Conservation (phyloP, 768 basidiomycete species). For the Antrodiella citrinella region DNA sequence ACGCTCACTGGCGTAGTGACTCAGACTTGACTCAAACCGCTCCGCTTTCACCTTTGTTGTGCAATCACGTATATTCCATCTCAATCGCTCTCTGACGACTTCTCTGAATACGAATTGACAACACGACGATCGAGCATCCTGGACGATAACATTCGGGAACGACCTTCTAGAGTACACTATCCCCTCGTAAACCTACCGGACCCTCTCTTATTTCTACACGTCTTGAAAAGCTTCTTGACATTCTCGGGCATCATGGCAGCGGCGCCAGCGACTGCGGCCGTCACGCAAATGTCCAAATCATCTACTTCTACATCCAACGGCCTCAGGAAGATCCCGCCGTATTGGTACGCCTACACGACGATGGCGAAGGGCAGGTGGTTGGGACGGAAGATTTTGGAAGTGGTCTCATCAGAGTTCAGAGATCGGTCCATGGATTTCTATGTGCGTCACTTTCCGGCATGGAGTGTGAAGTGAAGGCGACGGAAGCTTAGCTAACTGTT, state of each 20-base stretch:
- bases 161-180: constrained; percentile 17
- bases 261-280: not conserved
- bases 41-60: no score
- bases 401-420: constrained; percentile 90
- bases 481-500: not conserved
- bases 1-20: no score
- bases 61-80: no score
- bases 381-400: constrained; percentile 79
- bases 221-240: constrained; percentile 42
- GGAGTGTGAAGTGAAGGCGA: not conserved
- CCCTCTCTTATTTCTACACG: constrained; percentile 48
- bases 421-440: constrained; percentile 95
- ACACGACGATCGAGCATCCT: no score
- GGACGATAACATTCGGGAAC: not conserved
- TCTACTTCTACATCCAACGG: not conserved
- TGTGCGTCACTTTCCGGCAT: constrained; percentile 40
- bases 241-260: constrained; percentile 2
- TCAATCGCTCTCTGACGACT: no score
- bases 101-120: no score
- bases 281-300: not conserved
- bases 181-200: constrained; percentile 42
- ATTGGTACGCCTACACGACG: constrained; percentile 91
- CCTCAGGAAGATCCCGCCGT: constrained; percentile 74
- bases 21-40: no score
- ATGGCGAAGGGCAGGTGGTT: constrained; percentile 92